Conservation (phyloP, 2,329 filamentous ascomycete genomes). For the Fusarium sp. region DNA sequence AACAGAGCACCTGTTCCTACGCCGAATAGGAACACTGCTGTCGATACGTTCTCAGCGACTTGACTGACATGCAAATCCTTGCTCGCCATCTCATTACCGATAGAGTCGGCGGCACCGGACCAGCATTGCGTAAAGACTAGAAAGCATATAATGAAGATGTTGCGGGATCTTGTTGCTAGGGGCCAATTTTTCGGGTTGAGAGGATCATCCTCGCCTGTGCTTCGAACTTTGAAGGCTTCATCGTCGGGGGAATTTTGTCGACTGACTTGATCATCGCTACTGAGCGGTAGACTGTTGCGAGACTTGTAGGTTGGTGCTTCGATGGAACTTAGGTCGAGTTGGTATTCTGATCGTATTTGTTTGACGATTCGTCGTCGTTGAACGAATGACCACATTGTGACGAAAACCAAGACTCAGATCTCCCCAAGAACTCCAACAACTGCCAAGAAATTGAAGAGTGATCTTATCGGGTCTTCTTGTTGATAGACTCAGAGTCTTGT, state of each 20-base stretch:
- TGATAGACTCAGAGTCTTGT: neutral
- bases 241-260: neutral
- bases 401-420: neutral
- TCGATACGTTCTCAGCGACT: conserved; percentile 62
- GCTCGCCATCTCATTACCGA: conserved; percentile 55
- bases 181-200: conserved; percentile 58
- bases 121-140: conserved; percentile 56
- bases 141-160: conserved; percentile 52
- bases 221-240: neutral
- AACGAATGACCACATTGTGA: neutral
- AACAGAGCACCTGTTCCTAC: conserved; percentile 52
- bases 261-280: neutral
- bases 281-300: neutral
- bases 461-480: neutral
- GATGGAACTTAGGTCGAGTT: neutral
- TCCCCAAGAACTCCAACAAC: too few species aligned
- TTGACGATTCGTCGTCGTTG: neutral
- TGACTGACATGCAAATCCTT: conserved; percentile 59
- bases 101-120: conserved; percentile 63
- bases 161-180: conserved; percentile 35
- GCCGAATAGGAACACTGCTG: conserved; percentile 49
- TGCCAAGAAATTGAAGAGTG: accelerated
- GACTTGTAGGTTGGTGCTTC: neutral
- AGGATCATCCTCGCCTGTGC: conserved; percentile 45
- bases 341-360: neutral